These are phyloP conservation scores for Kazachstania taianensis DNA, from an alignment of 805 yeast genomes.

Conservation along the genomic window DNA sequence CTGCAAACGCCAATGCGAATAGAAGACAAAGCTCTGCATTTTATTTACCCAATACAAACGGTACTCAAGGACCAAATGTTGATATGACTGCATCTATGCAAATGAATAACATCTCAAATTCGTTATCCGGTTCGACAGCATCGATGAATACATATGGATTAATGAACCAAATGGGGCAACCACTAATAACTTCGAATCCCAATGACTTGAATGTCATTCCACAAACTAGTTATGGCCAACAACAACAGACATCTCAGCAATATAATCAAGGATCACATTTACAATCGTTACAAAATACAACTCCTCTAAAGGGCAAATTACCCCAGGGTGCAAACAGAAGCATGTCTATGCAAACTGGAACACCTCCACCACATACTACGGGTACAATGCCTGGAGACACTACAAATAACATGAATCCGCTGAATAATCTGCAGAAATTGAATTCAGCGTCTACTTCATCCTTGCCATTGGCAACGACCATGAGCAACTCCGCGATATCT, in stretches of 20 bases:
- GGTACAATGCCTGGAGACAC: no score
- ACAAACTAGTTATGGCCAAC: neutral
- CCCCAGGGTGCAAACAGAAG: neutral
- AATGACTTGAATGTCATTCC: neutral
- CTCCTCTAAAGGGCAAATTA: slow-evolving; percentile 1
- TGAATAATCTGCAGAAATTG: no score
- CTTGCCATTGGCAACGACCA: slow-evolving; percentile 7
- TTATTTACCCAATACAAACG: slow-evolving; percentile 6
- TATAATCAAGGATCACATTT: neutral
- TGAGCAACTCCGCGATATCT: slow-evolving; percentile 21
- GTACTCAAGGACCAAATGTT: slow-evolving; percentile 13
- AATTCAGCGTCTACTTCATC: slow-evolving; percentile 4
- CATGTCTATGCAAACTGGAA: neutral
- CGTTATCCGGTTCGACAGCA: slow-evolving; percentile 10
- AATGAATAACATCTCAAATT: slow-evolving; percentile 6
- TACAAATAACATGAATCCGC: no score
- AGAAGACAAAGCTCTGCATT: slow-evolving; percentile 13
- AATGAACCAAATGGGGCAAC: slow-evolving; percentile 6
- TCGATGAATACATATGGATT: slow-evolving; percentile 11
- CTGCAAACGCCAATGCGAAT: slow-evolving; percentile 2
- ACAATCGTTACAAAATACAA: neutral
- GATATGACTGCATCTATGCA: slow-evolving; percentile 11
- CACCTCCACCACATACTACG: slow-evolving; percentile 2
- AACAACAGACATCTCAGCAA: neutral
- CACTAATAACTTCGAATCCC: neutral